Base-by-base conservation (phyloP, 495 filamentous ascomycete species). In the Thozetella sp. region DNA sequence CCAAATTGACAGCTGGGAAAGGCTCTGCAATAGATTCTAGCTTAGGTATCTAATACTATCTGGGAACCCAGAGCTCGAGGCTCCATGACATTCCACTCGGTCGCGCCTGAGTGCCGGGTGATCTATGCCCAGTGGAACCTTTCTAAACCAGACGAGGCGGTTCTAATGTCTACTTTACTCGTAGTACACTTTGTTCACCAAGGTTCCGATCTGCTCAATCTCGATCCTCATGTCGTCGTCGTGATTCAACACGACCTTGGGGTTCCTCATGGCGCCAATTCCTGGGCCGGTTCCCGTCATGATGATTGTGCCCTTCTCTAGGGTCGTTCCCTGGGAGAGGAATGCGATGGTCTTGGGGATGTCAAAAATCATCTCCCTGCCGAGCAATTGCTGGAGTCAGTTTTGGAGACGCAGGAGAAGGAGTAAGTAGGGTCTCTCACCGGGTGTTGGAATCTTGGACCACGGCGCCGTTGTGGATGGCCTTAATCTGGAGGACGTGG, bases 221-320 rank as follows among this genome's bases (percentile, higher is more conserved):
- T 67, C 63, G 12, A 74, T 69, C 0, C 69, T 60, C 43, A 74
- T 65, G 25, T 73, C 69, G 34, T 73, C 72, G 23, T 65, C 70
- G 40, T 70, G 50, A 24, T 60, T 59, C 34, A 76, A 51, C 40
- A 67, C 67, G 13, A 73, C 66, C n/a, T 65, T 65, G 1, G 69
- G 71, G 20, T 67, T 58, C 53, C 61, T 61, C 12, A 63, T 58
- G 23, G 66, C 63, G 3, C 74, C 74, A 22, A 77, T 68, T 10
- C 75, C 75, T 2, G 66, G 65, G 1, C 83, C 83, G 46, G 76
- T 79, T 2, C 76, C 76, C 9, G 74, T 79, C 53, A 77, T 61
- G 53, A 79, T 75, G 13, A 75, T 63, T 2, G 72, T 73, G 6
- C 76, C 76, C 46, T 63, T 57, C n/a, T 60, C 57, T 9, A 79